A percentile compares a stretch with the other conserved stretches of the same genome.
Evolutionary conservation across 2,329 filamentous ascomycete species (phyloP).

Genomic region (Trichoderma aggressivum): DNA sequence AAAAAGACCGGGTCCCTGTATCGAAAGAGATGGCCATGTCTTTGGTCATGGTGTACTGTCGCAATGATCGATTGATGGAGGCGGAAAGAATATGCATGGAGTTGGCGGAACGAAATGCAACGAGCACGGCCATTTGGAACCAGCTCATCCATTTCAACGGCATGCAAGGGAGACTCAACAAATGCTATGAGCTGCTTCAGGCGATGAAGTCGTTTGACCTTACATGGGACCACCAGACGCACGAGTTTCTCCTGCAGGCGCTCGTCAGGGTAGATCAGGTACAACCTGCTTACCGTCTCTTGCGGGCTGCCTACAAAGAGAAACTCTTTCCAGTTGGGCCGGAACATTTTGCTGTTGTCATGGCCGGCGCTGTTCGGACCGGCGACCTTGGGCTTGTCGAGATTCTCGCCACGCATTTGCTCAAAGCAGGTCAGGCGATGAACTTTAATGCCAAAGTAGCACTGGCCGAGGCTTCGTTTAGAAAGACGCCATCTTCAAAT

Average conservation of each 20-base stretch:
- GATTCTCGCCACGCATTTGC: slow-evolving; percentile 43
- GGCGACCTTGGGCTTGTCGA: slow-evolving; percentile 43
- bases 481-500: slow-evolving; percentile 24
- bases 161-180: slow-evolving; percentile 51
- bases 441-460: slow-evolving; percentile 44
- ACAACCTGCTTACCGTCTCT: slow-evolving; percentile 47
- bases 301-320: slow-evolving; percentile 43
- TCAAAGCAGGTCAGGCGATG: slow-evolving; percentile 39
- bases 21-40: slow-evolving; percentile 58
- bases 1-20: slow-evolving; percentile 47
- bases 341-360: slow-evolving; percentile 52
- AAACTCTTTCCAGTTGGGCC: slow-evolving; percentile 44
- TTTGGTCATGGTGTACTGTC: slow-evolving; percentile 65
- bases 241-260: slow-evolving; percentile 47
- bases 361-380: slow-evolving; percentile 48
- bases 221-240: slow-evolving; percentile 49
- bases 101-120: slow-evolving; percentile 50
- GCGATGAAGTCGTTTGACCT: slow-evolving; percentile 47
- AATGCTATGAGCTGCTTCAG: slow-evolving; percentile 47
- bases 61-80: slow-evolving; percentile 35
- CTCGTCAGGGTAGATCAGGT: slow-evolving; percentile 49
- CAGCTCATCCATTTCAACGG: slow-evolving; percentile 68
- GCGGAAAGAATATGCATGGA: slow-evolving; percentile 43
- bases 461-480: slow-evolving; percentile 40
- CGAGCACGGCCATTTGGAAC: slow-evolving; percentile 70